Base-by-base conservation (phyloP, 2,329 filamentous ascomycete species). In the Botryotinia narcissicola region DNA sequence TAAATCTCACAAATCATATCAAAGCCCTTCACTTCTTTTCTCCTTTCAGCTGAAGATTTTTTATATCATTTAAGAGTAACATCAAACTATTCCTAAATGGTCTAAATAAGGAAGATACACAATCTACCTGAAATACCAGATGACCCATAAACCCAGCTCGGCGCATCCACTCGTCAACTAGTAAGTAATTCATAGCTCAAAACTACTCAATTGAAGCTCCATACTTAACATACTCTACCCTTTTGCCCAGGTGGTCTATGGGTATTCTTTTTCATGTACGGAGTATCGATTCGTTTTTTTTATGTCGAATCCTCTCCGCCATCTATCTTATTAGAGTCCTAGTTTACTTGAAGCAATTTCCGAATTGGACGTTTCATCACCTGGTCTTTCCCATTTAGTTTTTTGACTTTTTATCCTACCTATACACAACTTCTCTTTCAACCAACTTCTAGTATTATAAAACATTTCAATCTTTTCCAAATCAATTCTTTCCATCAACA, bases 121-220 rank as follows among this genome's bases (percentile, higher is more conserved):
- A 63, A 63, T 63, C 40, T 61, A 29, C 37, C 44, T 51, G 44
- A 67, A 37, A 32, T 67, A 37, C 46, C 46, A 54, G 16, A 54
- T 40, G 64, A 42, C 64, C 64, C 35, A 40, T 54, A 18, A 54
- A 68, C 46, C 46, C 64, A 68, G 64, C 64, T 68, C 64, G 64
- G 64, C 46, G 64, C 64, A 68, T 68, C 64, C 64, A 68, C 64
- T 29, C 29, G 42, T 40, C n/a, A n/a, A 40, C 32, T 54, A 51
- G 46, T 29, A 40, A 67, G 46, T 29, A 40, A 67, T 67, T 35
- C 46, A 35, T 37, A 51, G 22, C 22, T 67, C 46, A 54, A 32
- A 25, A 40, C 46, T 67, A 54, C 64, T n/a, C 14, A 61, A 8
- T 35, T 35, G 44, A 51, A 37, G 29, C 44, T 67, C 32, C 63